Percentiles rank a stretch among this genome's conserved stretches.
Evolutionary conservation across 139 green algal species (phyloP).

Genomic region (Penium margaritaceum): DNA sequence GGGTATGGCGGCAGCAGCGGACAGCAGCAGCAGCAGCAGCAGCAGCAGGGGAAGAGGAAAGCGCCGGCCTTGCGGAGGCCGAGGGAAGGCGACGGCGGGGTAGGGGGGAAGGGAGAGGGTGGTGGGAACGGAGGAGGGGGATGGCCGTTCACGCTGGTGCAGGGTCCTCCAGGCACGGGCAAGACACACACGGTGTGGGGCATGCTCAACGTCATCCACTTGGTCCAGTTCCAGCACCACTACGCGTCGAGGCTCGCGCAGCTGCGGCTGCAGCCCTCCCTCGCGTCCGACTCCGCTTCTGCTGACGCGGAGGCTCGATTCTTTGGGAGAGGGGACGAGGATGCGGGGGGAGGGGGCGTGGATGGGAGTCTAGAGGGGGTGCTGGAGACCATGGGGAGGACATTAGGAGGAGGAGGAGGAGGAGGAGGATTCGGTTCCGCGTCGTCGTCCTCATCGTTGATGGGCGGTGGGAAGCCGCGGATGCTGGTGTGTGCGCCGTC

Average conservation of each 20-base stretch:
- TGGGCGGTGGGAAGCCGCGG: slow-evolving; percentile 34
- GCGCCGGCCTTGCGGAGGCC: no score
- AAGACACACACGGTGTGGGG: slow-evolving; percentile 90
- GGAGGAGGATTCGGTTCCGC: neutral
- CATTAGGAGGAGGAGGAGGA: neutral
- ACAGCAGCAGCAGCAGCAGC: neutral
- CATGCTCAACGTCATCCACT: slow-evolving; percentile 86
- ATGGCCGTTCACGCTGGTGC: slow-evolving; percentile 63
- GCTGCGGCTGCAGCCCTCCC: no score
- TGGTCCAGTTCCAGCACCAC: slow-evolving; percentile 71
- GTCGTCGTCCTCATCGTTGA: no score
- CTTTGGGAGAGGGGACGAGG: neutral
- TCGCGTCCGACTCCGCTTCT: no score
- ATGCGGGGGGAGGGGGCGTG: neutral
- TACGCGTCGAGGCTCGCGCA: slow-evolving; percentile 45
- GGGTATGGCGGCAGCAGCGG: neutral
- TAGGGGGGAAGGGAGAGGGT: no score
- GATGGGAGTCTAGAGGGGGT: neutral
- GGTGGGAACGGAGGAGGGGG: no score
- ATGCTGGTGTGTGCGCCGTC: slow-evolving; percentile 86
- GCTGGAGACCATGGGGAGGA: neutral
- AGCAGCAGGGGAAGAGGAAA: neutral
- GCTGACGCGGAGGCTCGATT: no score
- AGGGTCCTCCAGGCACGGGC: slow-evolving; percentile 83
- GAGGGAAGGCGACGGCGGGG: no score